Evolutionary conservation across 179 eudicot genomes (phyloP).

Genomic region (Corrigiola litoralis): DNA sequence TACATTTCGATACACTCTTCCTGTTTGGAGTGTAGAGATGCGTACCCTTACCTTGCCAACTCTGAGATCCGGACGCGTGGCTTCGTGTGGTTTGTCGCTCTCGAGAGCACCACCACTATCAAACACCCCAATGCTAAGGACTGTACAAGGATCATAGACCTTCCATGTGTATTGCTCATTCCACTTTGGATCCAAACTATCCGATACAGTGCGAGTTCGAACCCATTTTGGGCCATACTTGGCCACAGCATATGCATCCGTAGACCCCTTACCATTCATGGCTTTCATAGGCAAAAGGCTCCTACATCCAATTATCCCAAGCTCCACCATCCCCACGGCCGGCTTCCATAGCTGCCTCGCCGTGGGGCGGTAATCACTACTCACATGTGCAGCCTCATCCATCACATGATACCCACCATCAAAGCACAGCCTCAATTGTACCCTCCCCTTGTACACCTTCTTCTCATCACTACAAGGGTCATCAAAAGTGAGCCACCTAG

Average conservation of each 20-base stretch:
- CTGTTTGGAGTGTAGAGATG: constrained; percentile 65
- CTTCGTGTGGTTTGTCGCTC: constrained; percentile 35
- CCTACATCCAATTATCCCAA: constrained; percentile 78
- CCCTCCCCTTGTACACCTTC: constrained; percentile 56
- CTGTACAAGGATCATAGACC: constrained; percentile 88
- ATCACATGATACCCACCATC: constrained; percentile 98
- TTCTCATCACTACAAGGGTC: constrained; percentile 35
- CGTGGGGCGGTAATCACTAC: constrained; percentile 89
- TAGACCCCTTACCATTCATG: constrained; percentile 58
- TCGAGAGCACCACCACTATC: constrained; percentile 55
- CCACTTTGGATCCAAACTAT: constrained; percentile 80
- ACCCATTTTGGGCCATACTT: constrained; percentile 94
- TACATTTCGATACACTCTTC: constrained; percentile 53
- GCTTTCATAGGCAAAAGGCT: constrained; percentile 69
- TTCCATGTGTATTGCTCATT: constrained; percentile 96
- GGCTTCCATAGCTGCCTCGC: constrained; percentile 95
- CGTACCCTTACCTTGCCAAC: constrained; percentile 84
- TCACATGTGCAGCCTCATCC: constrained; percentile 83
- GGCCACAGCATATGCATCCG: constrained; percentile 79
- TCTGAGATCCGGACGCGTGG: constrained; percentile 52
- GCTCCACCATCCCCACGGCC: constrained; percentile 67
- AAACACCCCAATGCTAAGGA: constrained; percentile 72
- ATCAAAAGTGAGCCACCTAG: constrained; percentile 68
- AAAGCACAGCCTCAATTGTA: constrained; percentile 72
- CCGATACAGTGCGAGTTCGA: constrained; percentile 68